Evolutionary conservation across 805 yeast genomes (phyloP).

Genomic region (Alloascoidea hylecoeti): DNA sequence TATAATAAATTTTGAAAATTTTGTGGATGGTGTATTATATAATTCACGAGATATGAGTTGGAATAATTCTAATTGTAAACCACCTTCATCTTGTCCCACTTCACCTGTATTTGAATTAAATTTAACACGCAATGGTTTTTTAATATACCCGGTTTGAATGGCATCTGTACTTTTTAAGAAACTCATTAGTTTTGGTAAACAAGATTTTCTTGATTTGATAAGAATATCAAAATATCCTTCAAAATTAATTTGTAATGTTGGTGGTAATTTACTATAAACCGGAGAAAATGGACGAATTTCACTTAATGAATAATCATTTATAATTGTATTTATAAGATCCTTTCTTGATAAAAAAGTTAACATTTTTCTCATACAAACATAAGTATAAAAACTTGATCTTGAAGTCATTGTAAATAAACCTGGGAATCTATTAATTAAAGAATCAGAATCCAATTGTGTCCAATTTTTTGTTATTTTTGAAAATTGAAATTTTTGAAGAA

Average conservation of each 20-base stretch:
- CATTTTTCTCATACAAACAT: slow-evolving; percentile 1
- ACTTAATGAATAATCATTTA: no score
- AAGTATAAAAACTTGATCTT: neutral
- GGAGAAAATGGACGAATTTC: neutral
- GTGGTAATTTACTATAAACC: neutral
- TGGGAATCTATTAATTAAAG: neutral
- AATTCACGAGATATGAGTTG: neutral
- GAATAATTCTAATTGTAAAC: neutral
- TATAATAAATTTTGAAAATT: neutral
- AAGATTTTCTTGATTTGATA: neutral
- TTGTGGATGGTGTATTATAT: neutral
- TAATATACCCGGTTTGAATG: neutral
- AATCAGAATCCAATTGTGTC: neutral
- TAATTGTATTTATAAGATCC: neutral
- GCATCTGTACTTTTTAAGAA: neutral
- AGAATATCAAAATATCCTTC: neutral
- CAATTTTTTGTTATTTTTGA: neutral
- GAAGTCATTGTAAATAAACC: neutral
- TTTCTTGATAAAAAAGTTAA: neutral
- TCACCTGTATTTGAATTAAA: neutral
- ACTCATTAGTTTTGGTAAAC: neutral
- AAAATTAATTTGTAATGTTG: no score
- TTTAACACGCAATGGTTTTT: slow-evolving; percentile 1
- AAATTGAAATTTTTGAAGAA: neutral
- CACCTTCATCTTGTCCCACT: slow-evolving; percentile 1